Percentiles rank a stretch among this genome's conserved stretches.
Evolutionary conservation across 345 rosid species (phyloP).

Genomic region (Gossypium anomalum): DNA sequence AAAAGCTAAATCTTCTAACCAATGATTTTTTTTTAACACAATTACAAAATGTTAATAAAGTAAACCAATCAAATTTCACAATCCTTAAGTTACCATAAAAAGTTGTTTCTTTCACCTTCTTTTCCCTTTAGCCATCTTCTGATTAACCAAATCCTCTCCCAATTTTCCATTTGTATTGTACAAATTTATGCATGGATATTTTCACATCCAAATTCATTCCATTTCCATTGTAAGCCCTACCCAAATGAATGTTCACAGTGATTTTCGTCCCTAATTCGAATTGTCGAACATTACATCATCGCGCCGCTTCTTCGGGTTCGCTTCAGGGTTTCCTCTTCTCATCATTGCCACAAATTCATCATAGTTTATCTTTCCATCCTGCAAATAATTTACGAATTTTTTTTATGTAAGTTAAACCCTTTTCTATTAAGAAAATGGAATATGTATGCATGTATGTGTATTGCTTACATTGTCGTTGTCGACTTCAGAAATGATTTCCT

Average conservation of each 20-base stretch:
- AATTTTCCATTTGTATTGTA: too few species aligned
- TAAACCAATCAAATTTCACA: too few species aligned
- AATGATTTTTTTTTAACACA: too few species aligned
- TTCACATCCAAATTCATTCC: too few species aligned
- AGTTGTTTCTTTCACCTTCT: too few species aligned
- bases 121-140: too few species aligned
- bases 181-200: too few species aligned
- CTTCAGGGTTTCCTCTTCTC: slow-evolving; percentile 88
- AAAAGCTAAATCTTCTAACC: too few species aligned
- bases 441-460: not conserved
- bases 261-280: not conserved
- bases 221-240: not conserved
- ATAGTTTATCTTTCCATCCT: slow-evolving; percentile 92
- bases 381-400: not conserved
- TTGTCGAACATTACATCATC: slow-evolving; percentile 37
- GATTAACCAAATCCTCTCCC: too few species aligned
- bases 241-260: not conserved
- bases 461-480: slow-evolving; percentile 66
- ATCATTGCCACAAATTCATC: slow-evolving; percentile 97
- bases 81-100: too few species aligned
- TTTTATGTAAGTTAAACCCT: not conserved
- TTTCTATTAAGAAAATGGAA: not conserved
- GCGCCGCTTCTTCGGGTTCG: slow-evolving; percentile 83
- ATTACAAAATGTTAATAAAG: too few species aligned
- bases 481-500: slow-evolving; percentile 76